These are phyloP conservation scores for Evansstolkia leycettana DNA, from an alignment of 495 filamentous ascomycete genomes.

Conservation along the genomic window DNA sequence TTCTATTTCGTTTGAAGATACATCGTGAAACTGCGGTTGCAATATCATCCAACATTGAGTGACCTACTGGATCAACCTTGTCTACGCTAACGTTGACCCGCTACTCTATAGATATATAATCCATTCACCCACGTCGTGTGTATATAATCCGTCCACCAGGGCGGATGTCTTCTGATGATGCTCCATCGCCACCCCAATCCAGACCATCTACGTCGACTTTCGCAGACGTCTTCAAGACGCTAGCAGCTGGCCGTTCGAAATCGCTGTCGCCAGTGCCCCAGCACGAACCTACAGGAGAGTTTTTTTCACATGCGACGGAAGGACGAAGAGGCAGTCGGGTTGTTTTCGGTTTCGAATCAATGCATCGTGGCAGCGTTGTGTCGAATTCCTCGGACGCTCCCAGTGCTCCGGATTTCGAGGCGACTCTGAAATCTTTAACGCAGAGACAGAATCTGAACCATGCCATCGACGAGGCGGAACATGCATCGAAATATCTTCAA, in stretches of 20 bases:
- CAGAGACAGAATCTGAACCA: conserved; percentile 24
- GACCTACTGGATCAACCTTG: background rate
- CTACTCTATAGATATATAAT: conserved; percentile 8
- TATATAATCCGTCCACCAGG: conserved; percentile 18
- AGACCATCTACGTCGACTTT: conserved; percentile 30
- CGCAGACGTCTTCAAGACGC: conserved; percentile 34
- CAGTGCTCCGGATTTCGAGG: conserved; percentile 29
- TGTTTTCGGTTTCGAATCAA: conserved; percentile 24
- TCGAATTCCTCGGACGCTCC: conserved; percentile 33
- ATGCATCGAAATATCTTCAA: conserved; percentile 18
- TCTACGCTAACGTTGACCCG: background rate
- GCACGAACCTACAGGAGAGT: conserved; percentile 23
- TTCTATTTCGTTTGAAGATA: too few species aligned
- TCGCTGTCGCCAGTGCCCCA: conserved; percentile 25
- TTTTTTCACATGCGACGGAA: conserved; percentile 17
- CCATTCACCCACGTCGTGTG: conserved; percentile 8
- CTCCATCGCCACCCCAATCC: conserved; percentile 19
- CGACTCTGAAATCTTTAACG: conserved; percentile 20
- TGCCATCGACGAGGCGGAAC: conserved; percentile 31
- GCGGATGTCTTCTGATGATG: conserved; percentile 40
- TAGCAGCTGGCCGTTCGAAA: conserved; percentile 30
- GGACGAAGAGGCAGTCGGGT: conserved; percentile 18
- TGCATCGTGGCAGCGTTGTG: conserved; percentile 34
- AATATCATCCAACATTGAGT: too few species aligned
- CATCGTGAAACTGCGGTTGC: too few species aligned